Evolutionary conservation across 2,329 filamentous ascomycete genomes (phyloP).

Genomic region (Fusarium metavorans): DNA sequence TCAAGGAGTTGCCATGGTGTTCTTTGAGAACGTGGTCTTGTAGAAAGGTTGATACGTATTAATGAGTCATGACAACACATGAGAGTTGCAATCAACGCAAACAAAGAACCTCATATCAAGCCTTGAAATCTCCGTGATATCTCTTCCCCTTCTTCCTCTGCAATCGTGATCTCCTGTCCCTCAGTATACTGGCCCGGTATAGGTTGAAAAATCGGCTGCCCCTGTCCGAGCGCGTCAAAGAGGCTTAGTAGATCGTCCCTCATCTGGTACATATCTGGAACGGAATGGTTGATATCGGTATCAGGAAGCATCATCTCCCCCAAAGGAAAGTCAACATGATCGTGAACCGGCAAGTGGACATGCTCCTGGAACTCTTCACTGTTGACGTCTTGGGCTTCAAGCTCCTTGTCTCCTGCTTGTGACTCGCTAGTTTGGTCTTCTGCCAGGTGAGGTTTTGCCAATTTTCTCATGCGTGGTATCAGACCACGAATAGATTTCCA

Average conservation of each 20-base stretch:
- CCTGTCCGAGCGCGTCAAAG: slow-evolving; percentile 52
- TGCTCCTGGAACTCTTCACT: background rate
- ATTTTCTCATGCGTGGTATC: slow-evolving; percentile 46
- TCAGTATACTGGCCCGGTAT: slow-evolving; percentile 23
- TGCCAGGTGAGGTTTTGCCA: slow-evolving; percentile 39
- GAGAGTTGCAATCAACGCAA: background rate
- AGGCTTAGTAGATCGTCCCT: slow-evolving; percentile 51
- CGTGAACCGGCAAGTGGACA: background rate
- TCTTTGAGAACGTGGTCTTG: slow-evolving; percentile 51
- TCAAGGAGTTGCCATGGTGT: slow-evolving; percentile 63
- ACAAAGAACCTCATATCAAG: slow-evolving; percentile 35
- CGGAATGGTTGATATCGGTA: slow-evolving; percentile 20
- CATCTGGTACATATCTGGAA: slow-evolving; percentile 51
- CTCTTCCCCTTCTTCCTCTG: slow-evolving; percentile 41
- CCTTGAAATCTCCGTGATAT: slow-evolving; percentile 50
- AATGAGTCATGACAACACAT: background rate
- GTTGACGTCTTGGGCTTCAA: background rate
- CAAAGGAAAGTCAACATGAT: background rate
- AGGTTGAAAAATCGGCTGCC: slow-evolving; percentile 36
- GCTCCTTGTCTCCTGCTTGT: background rate
- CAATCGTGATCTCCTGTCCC: slow-evolving; percentile 11
- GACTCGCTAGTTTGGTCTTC: background rate
- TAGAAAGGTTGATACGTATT: background rate
- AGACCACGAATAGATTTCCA: slow-evolving; percentile 53
- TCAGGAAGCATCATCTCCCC: slow-evolving; percentile 31